Evolutionary conservation across 225 moss, liverwort and hornwort genomes (phyloP), one percentile per base, ranked within the genome.

Genomic region (Physcomitrellopsis africana): DNA sequence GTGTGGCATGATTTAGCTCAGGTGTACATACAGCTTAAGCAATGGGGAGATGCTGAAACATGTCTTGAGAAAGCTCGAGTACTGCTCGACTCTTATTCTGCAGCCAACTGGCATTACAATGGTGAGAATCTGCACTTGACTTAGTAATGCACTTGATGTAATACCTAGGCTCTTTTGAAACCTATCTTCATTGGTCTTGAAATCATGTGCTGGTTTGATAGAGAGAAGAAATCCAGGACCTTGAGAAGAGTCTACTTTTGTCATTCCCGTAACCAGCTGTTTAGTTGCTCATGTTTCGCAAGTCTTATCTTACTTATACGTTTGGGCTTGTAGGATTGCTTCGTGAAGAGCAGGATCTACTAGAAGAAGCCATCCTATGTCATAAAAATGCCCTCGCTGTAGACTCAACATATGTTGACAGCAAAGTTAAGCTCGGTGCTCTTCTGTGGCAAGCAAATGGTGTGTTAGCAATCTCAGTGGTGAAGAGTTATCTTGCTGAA

Each of bases 1-100:
- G 94, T 96, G 27, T 96, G 96, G 94, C 96, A 94, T 83, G 92
- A 85, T 62, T 81, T 96, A 43, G 92, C 94, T 43, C 85, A 73
- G 62, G 89, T 92, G 37, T 94, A 94, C 74, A 87, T 85, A 51
- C 85, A 84, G 63, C 81, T 96, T 70, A 86, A 92, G 85, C 96
- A 96, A 67, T 94, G 91, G 94, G 75, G 68, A 23, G 96, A 96
- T 78, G 96, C 91, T 19, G 91, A 88, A 70, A 83, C 70, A 52
- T 96, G 96, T 76, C 79, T 96, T 70, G 86, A 90, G 81, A 96
- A 92, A 81, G 96, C 96, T 52, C 92, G 77, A 62, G 5, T 4
- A 37, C 84, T 69, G 65, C 49, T 94, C 44, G 77, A 84, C 68
- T 55, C 74, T 14, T 84, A 67, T 46, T 89, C 91, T 11, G 86